phyloP scores from a whole-genome alignment of 768 basidiomycete species.

The Pleurotus citrinopileatus region DNA sequence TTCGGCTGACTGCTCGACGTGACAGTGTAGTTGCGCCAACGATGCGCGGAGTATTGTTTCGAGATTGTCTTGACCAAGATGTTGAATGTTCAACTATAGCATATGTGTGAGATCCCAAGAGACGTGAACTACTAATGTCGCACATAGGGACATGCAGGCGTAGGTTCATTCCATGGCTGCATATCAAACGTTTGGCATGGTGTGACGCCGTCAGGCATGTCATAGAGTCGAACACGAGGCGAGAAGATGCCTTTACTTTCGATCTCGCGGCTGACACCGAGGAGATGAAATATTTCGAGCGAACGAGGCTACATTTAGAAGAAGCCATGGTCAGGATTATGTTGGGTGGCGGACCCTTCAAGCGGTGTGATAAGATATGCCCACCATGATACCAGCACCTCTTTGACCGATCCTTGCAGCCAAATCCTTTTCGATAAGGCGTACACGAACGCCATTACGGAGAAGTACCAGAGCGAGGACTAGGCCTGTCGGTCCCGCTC shows the following conservation, averaged over 20 bases:
- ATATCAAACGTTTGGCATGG: conserved; percentile 17
- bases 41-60: conserved; percentile 22
- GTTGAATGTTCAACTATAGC: conserved; percentile 21
- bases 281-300: conserved; percentile 24
- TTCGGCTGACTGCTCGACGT: conserved; percentile 22
- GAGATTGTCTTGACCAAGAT: conserved; percentile 23
- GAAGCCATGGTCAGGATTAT: background rate
- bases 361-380: background rate
- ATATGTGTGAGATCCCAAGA: conserved; percentile 12
- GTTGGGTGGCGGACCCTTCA: background rate
- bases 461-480: conserved; percentile 39
- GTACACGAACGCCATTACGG: conserved; percentile 43
- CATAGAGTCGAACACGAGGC: conserved; percentile 17
- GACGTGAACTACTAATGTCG: conserved; percentile 11
- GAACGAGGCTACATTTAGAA: conserved; percentile 21
- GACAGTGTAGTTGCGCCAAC: conserved; percentile 18
- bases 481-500: conserved; percentile 45
- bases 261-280: conserved; percentile 22
- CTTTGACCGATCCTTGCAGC: conserved; percentile 19
- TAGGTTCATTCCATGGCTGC: conserved; percentile 16
- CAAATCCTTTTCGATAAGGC: conserved; percentile 47
- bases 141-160: conserved; percentile 24
- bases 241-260: conserved; percentile 14
- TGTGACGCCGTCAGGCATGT: conserved; percentile 16
- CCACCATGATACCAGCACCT: conserved; percentile 22